phyloP scores from a whole-genome alignment of 208 protist genomes.

The Acanthamoeba healyi region DNA sequence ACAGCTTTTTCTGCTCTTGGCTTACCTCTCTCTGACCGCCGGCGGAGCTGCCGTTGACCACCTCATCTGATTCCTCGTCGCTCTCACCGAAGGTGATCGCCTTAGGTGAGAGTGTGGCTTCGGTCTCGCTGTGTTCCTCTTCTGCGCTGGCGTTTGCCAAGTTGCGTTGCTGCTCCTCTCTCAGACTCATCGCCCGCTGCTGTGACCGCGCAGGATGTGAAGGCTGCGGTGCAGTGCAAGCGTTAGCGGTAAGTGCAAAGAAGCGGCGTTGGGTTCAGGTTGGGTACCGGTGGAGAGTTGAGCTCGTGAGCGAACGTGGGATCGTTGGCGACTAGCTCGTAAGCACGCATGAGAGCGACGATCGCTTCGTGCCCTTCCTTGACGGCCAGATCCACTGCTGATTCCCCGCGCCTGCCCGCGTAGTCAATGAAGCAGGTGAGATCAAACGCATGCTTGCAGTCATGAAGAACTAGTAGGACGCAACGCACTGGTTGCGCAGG shows the following conservation, averaged over 20 bases:
- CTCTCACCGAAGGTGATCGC: not conserved
- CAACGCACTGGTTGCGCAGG: conserved; percentile 4
- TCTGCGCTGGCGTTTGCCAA: too few species aligned
- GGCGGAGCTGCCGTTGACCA: too few species aligned
- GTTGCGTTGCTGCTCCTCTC: not conserved
- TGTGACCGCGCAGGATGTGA: not conserved
- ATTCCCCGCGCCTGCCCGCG: conserved; percentile 11
- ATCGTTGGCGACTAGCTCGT: conserved; percentile 62
- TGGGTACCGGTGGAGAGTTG: not conserved
- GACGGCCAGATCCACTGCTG: not conserved
- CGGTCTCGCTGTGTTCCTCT: not conserved
- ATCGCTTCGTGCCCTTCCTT: conserved; percentile 36
- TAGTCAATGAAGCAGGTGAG: not conserved
- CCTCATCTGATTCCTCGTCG: not conserved
- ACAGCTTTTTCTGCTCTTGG: too few species aligned
- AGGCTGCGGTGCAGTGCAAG: too few species aligned
- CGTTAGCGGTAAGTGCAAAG: not conserved
- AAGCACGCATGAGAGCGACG: conserved; percentile 12
- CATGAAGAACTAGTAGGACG: not conserved
- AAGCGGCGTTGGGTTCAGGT: too few species aligned
- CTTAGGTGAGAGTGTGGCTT: not conserved
- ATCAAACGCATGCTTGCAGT: not conserved
- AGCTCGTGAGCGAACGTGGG: not conserved
- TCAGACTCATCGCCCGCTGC: not conserved
- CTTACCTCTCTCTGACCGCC: too few species aligned